A percentile compares a stretch with the other conserved stretches of the same genome.
These are phyloP conservation scores for Isoetes taiwanensis DNA, from an alignment of 75 land plant genomes.

Conservation along the genomic window DNA sequence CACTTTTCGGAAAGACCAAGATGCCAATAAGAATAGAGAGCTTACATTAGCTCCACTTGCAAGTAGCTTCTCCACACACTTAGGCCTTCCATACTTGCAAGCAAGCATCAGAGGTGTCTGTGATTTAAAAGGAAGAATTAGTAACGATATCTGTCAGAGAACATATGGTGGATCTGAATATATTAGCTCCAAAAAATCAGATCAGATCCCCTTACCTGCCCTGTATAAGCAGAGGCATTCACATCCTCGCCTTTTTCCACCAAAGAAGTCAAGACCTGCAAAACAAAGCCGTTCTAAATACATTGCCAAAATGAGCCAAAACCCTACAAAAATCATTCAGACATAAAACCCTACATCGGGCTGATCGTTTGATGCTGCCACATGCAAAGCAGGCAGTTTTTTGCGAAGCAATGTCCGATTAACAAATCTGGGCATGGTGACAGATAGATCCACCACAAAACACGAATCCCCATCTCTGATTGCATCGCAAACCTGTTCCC, in stretches of 20 bases:
- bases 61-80: constrained; percentile 52
- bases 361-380: constrained; percentile 57
- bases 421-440: constrained; percentile 4
- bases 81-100: constrained; percentile 59
- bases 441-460: neutral
- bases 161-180: neutral
- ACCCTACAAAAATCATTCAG: neutral
- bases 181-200: neutral
- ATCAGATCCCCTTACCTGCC: constrained; percentile 12
- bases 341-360: constrained; percentile 33
- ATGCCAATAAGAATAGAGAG: too few relatives aligned
- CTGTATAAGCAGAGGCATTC: constrained; percentile 29
- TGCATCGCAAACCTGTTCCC: constrained; percentile 1
- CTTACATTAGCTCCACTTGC: constrained; percentile 69
- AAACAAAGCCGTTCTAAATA: neutral
- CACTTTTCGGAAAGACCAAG: too few relatives aligned
- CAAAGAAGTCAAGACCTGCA: constrained; percentile 41
- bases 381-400: constrained; percentile 40
- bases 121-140: neutral
- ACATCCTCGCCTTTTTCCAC: constrained; percentile 25
- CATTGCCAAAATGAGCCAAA: neutral
- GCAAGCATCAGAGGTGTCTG: constrained; percentile 96
- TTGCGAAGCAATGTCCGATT: neutral
- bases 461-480: constrained; percentile 9
- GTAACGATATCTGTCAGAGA: neutral